Base-by-base conservation (phyloP, 805 yeast genomes). In the Blastobotrys americana region DNA sequence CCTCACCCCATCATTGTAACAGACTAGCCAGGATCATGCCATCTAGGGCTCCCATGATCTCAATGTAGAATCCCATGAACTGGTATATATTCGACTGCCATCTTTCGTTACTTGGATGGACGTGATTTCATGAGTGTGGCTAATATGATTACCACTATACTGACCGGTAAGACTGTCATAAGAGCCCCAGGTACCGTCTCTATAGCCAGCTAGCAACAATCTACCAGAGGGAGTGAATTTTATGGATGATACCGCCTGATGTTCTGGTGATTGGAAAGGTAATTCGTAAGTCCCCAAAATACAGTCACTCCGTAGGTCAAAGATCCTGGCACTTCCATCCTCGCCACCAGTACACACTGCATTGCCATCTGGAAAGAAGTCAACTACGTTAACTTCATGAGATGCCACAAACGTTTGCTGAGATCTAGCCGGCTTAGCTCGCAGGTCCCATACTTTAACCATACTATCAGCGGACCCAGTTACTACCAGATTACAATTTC, bases 201-300 rank as follows among this genome's bases (percentile, higher is more conserved):
- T 77, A 58, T 84, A 84, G 42, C 90, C 81, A 1, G 80, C 73
- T 59, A 81, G 83, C 67, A 87, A 63, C 19, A 86, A 60, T 38
- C 96, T 65, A 0, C 95, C 95, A 28, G 88, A 78, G 5, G 63
- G 65, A 39, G 94, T 80, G 55, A 82, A 80, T 58, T 82, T 90
- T 15, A 87, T 54, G 0, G 93, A 78, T 3, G 76, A 67, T 17
- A 87, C 80, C 9, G 90, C 49, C 13, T 25, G 31, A 13, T 25
- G 31, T 8, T 25, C 31, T 13, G 13, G 31, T 15, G 50, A 16
- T 16, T 45, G 37, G 25, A 48, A 17, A 5, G 43, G 36, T 17
- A 39, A 34, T 2, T 48, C 40, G 37, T 78, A 86, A 15, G 55
- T 59, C 5, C 77, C 71, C 36, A 87, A 57, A 50, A 76, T 80